These are phyloP conservation scores for Cyclotella distinguenda DNA, from an alignment of 108 stramenopile genomes.

Conservation along the genomic window DNA sequence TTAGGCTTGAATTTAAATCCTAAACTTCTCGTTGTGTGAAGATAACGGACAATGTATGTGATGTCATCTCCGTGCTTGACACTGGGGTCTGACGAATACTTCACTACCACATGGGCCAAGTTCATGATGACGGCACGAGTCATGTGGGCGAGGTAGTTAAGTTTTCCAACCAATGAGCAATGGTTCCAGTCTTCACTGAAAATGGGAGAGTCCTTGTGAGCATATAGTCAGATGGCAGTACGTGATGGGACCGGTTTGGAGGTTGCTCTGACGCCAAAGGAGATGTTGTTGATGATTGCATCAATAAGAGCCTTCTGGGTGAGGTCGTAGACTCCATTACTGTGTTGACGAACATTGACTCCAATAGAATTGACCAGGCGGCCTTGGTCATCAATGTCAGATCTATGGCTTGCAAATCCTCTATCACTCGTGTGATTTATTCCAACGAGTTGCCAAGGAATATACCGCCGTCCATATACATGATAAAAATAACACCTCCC, in stretches of 20 bases:
- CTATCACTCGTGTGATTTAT: slow-evolving; percentile 24
- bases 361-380: slow-evolving; percentile 44
- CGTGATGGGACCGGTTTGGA: slow-evolving; percentile 10
- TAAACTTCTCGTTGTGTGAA: too few species aligned
- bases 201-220: too few species aligned
- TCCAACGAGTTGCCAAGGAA: slow-evolving; percentile 27
- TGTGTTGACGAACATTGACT: slow-evolving; percentile 22
- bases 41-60: too few species aligned
- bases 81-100: too few species aligned
- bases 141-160: too few species aligned
- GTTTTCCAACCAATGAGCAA: too few species aligned
- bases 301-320: slow-evolving; percentile 54
- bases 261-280: neutral
- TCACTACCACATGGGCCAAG: too few species aligned
- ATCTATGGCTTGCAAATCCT: slow-evolving; percentile 26
- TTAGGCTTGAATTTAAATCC: too few species aligned
- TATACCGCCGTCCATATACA: slow-evolving; percentile 38
- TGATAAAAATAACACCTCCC: slow-evolving; percentile 26
- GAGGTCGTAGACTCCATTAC: slow-evolving; percentile 34
- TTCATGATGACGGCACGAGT: too few species aligned
- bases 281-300: slow-evolving; percentile 23
- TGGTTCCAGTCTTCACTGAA: too few species aligned
- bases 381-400: slow-evolving; percentile 39
- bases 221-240: too few species aligned
- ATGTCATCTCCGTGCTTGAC: too few species aligned